Conservation (phyloP, 2,329 filamentous ascomycete genomes). For the Bipolaris gigantea region DNA sequence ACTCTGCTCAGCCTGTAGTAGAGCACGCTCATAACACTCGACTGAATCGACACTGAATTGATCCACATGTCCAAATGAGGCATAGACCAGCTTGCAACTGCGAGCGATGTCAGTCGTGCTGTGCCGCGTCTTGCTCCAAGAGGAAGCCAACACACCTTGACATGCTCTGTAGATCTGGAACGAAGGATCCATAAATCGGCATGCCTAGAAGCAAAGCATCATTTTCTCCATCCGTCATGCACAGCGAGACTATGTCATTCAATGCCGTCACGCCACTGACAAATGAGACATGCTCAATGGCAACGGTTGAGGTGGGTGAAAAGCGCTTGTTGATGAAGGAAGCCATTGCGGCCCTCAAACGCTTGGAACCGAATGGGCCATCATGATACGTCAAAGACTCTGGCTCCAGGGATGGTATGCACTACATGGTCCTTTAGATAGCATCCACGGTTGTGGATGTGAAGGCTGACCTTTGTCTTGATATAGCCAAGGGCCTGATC, state of each 20-base stretch:
- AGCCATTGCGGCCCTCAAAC: conserved; percentile 6
- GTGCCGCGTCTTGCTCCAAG: neutral
- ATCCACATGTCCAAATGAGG: neutral
- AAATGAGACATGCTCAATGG: conserved; percentile 4
- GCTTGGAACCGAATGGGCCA: conserved; percentile 6
- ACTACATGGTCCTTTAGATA: neutral
- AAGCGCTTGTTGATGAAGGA: conserved; percentile 7
- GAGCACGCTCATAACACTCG: conserved; percentile 44
- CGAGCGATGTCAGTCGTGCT: neutral
- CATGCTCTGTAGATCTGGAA: conserved; percentile 9
- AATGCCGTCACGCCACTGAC: conserved; percentile 6
- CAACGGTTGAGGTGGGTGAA: conserved; percentile 1
- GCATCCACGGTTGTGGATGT: neutral
- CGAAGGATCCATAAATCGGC: conserved; percentile 11
- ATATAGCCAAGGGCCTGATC: neutral
- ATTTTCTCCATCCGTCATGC: conserved; percentile 5
- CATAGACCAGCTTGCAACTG: conserved; percentile 8
- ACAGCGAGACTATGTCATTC: conserved; percentile 9
- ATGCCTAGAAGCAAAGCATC: conserved; percentile 11
- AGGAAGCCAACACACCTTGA: conserved; percentile 1
- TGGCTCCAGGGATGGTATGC: neutral
- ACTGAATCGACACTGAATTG: conserved; percentile 20
- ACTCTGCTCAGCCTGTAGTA: conserved; percentile 34
- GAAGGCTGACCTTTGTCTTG: conserved; percentile 7
- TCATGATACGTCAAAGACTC: conserved; percentile 9